Evolutionary conservation across 306 rosid genomes (phyloP).

Genomic region (Phaseolus lunatus): DNA sequence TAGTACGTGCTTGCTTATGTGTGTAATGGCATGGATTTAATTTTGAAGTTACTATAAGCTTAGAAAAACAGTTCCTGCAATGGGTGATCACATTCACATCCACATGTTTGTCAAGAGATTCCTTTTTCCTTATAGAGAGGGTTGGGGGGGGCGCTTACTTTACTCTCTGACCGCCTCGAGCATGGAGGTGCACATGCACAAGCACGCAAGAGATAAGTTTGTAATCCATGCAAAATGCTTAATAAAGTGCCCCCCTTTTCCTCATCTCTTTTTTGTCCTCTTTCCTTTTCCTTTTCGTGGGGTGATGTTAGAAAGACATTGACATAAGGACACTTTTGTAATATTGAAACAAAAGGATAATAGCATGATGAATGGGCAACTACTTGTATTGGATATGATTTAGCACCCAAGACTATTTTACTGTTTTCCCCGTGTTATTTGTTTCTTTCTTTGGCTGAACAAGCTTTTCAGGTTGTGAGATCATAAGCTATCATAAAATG

Average conservation of each 20-base stretch:
- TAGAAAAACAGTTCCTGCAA: conserved; percentile 10
- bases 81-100: conserved; percentile 26
- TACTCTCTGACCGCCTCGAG: background rate
- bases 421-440: background rate
- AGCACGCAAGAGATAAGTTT: conserved; percentile 9
- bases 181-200: conserved; percentile 39
- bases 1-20: background rate
- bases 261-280: background rate
- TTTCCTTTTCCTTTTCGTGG: background rate
- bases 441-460: conserved; percentile 11
- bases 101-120: conserved; percentile 39
- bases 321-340: background rate
- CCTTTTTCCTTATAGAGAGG: background rate
- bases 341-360: background rate
- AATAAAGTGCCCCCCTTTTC: background rate
- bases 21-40: conserved; percentile 1
- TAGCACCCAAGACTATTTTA: background rate
- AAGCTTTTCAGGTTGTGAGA: conserved; percentile 27
- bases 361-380: background rate
- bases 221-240: background rate
- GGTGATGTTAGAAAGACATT: conserved; percentile 10
- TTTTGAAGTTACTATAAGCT: background rate
- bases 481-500: conserved; percentile 15
- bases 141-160: background rate
- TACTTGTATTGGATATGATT: background rate